These are phyloP conservation scores for Eucalyptus marginata DNA, from an alignment of 345 rosid species.

Conservation along the genomic window DNA sequence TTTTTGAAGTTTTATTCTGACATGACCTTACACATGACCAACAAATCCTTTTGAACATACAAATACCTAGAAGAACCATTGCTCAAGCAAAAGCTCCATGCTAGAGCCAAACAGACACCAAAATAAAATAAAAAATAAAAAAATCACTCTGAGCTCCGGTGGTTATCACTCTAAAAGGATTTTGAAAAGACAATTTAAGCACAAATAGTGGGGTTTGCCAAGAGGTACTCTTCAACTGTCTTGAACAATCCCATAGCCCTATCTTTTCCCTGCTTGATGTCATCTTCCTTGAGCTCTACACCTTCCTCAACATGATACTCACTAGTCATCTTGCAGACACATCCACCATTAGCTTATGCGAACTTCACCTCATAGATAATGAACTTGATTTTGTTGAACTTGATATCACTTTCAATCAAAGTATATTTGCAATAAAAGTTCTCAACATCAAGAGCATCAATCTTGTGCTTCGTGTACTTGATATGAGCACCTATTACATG, in stretches of 20 bases:
- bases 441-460: constrained; percentile 14
- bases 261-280: constrained; percentile 7
- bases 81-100: too few relatives aligned
- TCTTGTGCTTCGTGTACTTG: constrained; percentile 11
- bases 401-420: constrained; percentile 12
- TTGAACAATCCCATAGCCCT: constrained; percentile 4
- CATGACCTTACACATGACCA: not conserved
- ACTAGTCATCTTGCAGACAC: constrained; percentile 8
- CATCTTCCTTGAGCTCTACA: constrained; percentile 8
- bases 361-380: constrained; percentile 14
- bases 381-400: constrained; percentile 5
- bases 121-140: too few relatives aligned
- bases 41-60: not conserved
- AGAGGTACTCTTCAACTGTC: constrained; percentile 15
- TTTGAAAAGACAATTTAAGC: not conserved
- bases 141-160: not conserved
- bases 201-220: constrained; percentile 8
- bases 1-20: not conserved
- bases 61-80: not conserved
- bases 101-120: too few relatives aligned
- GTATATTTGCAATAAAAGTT: constrained; percentile 11
- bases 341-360: constrained; percentile 3
- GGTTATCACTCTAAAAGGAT: not conserved
- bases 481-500: not conserved
- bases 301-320: constrained; percentile 1